These are phyloP conservation scores for Yamadazyma kanchanaburiensis DNA, from an alignment of 1,139 yeast genomes.

Conservation along the genomic window DNA sequence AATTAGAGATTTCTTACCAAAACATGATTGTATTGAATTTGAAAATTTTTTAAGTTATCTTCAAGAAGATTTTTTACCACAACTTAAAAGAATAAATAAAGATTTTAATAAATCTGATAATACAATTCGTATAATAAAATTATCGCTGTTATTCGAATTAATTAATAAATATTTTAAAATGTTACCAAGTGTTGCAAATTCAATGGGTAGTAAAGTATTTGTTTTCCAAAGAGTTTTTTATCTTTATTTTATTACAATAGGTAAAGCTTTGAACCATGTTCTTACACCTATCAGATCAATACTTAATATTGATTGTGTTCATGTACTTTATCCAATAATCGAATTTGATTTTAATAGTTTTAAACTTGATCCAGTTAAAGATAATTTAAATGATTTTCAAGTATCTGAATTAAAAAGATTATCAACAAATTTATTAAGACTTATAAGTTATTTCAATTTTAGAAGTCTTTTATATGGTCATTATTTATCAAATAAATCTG, in stretches of 20 bases:
- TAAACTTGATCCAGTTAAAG: constrained; percentile 14
- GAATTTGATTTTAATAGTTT: constrained; percentile 27
- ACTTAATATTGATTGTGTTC: constrained; percentile 32
- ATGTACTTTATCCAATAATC: constrained; percentile 27
- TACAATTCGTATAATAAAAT: constrained; percentile 13
- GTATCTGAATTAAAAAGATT: constrained; percentile 15
- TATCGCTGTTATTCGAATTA: constrained; percentile 28
- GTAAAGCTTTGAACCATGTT: constrained; percentile 30
- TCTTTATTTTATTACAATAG: constrained; percentile 33
- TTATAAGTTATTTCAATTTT: constrained; percentile 27
- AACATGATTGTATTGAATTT: constrained; percentile 23
- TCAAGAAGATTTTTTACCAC: constrained; percentile 25
- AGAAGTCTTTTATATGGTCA: constrained; percentile 25
- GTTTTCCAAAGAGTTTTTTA: constrained; percentile 33
- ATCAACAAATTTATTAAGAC: constrained; percentile 20
- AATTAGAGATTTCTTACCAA: constrained; percentile 15
- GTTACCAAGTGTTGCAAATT: constrained; percentile 31
- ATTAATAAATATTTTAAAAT: constrained; percentile 33
- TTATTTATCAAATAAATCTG: constrained; percentile 19
- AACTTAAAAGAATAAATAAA: constrained; percentile 22
- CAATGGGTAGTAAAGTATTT: constrained; percentile 24
- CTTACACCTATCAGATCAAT: constrained; percentile 34
- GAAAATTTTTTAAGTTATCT: constrained; percentile 28
- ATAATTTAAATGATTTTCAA: constrained; percentile 16
- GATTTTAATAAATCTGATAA: constrained; percentile 18